Evolutionary conservation across 345 rosid species (phyloP).

Genomic region (Iberis pinnata): DNA sequence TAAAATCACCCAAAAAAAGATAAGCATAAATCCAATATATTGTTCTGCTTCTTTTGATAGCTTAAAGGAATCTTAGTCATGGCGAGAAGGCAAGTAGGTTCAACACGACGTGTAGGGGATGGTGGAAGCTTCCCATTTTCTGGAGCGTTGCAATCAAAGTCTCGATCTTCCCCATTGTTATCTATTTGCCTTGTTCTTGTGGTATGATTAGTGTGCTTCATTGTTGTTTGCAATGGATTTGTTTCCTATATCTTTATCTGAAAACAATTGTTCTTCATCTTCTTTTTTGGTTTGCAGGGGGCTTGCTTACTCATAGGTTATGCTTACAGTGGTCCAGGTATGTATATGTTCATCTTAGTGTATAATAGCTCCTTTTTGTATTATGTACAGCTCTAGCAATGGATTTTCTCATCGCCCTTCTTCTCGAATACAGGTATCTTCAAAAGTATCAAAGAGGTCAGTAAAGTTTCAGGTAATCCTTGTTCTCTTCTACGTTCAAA

Average conservation of each 20-base stretch:
- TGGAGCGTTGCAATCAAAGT: conserved; percentile 66
- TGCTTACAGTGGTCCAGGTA: conserved; percentile 69
- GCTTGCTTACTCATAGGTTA: conserved; percentile 67
- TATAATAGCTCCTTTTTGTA: background rate
- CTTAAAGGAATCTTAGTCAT: conserved; percentile 30
- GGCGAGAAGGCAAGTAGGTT: conserved; percentile 84
- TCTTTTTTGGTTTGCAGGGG: conserved; percentile 44
- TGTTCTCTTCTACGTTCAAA: conserved; percentile 14
- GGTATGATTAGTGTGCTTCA: conserved; percentile 31
- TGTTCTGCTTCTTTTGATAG: conserved; percentile 1
- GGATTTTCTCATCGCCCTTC: background rate
- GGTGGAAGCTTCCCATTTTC: conserved; percentile 68
- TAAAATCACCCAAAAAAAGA: background rate
- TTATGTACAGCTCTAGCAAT: background rate
- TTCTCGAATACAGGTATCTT: conserved; percentile 42
- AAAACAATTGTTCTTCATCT: background rate
- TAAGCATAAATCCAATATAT: background rate
- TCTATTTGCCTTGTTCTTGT: conserved; percentile 62
- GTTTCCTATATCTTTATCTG: background rate
- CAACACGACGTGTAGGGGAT: conserved; percentile 67
- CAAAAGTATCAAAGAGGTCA: conserved; percentile 44
- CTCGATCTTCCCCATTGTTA: conserved; percentile 68
- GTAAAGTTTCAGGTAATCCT: conserved; percentile 49
- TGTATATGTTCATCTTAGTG: background rate
- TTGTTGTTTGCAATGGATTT: background rate